Conservation (phyloP, 2,329 filamentous ascomycete genomes). For the Scedosporium dehoogii region DNA sequence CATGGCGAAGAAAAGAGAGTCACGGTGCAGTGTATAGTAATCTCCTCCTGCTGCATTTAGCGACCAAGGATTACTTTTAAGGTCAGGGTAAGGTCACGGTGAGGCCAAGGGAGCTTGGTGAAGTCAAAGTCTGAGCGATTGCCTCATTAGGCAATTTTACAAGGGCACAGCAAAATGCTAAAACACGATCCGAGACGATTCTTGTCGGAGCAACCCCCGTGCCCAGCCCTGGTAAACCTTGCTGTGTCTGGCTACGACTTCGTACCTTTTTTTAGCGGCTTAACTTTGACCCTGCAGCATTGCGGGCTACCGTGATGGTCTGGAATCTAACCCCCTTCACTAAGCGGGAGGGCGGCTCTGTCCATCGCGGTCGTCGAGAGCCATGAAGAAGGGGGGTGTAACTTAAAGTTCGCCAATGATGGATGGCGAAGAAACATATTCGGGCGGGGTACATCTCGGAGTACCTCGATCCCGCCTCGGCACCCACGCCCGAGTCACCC, state of each 20-base stretch:
- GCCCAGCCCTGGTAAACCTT: not conserved
- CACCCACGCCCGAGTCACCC: not conserved
- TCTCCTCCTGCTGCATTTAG: no score
- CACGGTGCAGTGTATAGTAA: no score
- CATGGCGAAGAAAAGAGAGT: not conserved
- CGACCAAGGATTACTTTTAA: not conserved
- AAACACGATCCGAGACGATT: constrained; percentile 41
- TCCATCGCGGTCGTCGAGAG: not conserved
- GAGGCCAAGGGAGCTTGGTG: not conserved
- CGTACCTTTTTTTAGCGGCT: not conserved
- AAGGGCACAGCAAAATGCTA: constrained; percentile 18
- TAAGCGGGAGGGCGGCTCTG: not conserved
- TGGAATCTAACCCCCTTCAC: not conserved
- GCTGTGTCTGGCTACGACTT: not conserved
- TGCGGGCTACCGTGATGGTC: not conserved
- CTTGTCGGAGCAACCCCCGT: constrained; percentile 28
- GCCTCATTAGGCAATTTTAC: constrained; percentile 10
- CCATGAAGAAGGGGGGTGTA: no score
- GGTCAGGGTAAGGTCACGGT: no score
- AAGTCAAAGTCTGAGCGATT: constrained; percentile 5
- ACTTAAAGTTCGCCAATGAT: not conserved
- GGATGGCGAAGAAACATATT: not conserved
- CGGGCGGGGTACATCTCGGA: not conserved
- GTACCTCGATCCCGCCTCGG: not conserved
- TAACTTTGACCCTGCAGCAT: not conserved